Evolutionary conservation across 192 early-diverging fungal species (phyloP).

Genomic region (Umbelopsis sp.): DNA sequence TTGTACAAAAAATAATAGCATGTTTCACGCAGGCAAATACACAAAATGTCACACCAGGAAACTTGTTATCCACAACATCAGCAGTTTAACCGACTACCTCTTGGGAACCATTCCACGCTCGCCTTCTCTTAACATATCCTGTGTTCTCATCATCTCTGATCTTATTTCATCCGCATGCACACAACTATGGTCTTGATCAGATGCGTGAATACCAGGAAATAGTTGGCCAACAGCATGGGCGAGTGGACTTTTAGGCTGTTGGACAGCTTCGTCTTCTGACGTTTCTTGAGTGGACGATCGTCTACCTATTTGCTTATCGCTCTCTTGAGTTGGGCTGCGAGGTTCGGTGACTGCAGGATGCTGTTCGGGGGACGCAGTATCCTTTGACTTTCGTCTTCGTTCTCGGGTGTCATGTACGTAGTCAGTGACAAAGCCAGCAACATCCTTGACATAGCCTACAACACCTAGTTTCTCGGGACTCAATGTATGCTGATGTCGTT

Average conservation of each 20-base stretch:
- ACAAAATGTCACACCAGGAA: background rate
- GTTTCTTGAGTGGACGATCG: background rate
- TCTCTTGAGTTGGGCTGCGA: background rate
- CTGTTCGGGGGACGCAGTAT: background rate
- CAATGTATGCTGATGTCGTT: slow-evolving; percentile 28
- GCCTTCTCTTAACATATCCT: slow-evolving; percentile 8
- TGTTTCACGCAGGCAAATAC: no score
- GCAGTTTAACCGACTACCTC: background rate
- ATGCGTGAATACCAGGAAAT: slow-evolving; percentile 25
- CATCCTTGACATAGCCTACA: slow-evolving; percentile 42
- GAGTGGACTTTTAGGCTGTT: slow-evolving; percentile 15
- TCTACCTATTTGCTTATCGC: background rate
- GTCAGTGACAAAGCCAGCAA: slow-evolving; percentile 41
- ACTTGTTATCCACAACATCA: background rate
- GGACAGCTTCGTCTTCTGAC: background rate
- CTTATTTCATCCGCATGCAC: slow-evolving; percentile 32
- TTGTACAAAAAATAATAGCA: background rate
- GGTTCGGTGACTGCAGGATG: background rate
- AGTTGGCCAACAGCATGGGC: slow-evolving; percentile 28
- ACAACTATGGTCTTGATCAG: slow-evolving; percentile 8
- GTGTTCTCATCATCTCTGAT: slow-evolving; percentile 22
- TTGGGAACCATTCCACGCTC: background rate
- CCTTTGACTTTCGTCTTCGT: background rate
- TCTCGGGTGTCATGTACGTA: slow-evolving; percentile 25
- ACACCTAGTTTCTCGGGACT: slow-evolving; percentile 43